Conservation (phyloP, 2,329 filamentous ascomycete species). For the Camptophora hylomeconis region DNA sequence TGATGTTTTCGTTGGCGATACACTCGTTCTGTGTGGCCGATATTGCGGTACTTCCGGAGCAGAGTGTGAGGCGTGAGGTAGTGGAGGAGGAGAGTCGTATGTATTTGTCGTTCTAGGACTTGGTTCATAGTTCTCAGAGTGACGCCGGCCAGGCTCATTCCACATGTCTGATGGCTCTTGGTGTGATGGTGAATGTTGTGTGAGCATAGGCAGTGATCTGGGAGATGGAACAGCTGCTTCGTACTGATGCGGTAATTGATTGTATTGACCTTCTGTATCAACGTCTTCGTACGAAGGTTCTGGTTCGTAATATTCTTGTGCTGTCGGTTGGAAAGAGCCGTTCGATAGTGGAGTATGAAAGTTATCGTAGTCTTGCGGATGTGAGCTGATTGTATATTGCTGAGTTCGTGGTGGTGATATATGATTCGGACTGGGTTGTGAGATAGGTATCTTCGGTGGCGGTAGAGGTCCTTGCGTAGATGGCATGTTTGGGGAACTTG, state of each 20-base stretch:
- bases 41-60: conserved; percentile 5
- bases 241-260: not conserved
- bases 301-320: not conserved
- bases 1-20: conserved; percentile 16
- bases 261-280: not conserved
- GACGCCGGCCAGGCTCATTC: no score
- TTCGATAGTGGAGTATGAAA: no score
- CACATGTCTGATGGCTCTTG: no score
- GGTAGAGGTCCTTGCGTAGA: conserved; percentile 7
- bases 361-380: no score
- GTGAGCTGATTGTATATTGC: no score
- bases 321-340: no score
- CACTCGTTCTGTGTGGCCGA: conserved; percentile 13
- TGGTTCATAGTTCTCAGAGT: no score
- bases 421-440: no score
- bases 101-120: no score
- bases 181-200: no score
- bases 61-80: conserved; percentile 5
- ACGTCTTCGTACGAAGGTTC: not conserved
- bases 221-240: not conserved
- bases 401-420: no score
- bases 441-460: conserved; percentile 8
- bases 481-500: conserved; percentile 24
- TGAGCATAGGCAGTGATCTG: no score
- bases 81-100: conserved; percentile 9